Base-by-base conservation (phyloP, 1,139 yeast species). In the Geotrichum candidum region DNA sequence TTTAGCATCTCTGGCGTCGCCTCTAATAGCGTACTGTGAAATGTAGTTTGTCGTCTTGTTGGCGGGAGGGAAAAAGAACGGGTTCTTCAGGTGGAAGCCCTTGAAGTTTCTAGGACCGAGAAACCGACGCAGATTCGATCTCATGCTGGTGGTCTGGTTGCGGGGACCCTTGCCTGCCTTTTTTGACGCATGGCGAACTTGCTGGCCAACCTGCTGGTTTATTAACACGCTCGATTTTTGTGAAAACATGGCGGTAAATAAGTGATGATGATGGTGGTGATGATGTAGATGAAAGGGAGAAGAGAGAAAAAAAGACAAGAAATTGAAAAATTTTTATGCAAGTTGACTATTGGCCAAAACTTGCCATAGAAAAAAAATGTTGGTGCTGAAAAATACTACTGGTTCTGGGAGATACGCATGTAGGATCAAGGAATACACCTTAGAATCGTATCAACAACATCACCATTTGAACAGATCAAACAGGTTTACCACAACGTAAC, bases 41-140 rank as follows among this genome's bases (percentile, higher is more conserved):
- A 90, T 80, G 75, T 88, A 92, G 68, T 86, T 90, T 31, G 96
- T 90, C 53, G 78, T 77, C 71, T 90, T 90, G 70, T 88, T 78
- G 67, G 82, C 86, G 18, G 92, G 87, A 15, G 95, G 87, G 67
- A 82, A 80, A 69, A 82, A 86, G 75, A 89, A 88, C 72, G 86
- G 89, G 79, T 91, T 92, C 70, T 84, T 77, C 67, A 80, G 79
- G 76, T 90, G 89, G 68, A 90, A 92, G 38, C 97, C 97, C 71
- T 88, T 85, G 73, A 84, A 82, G 74, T 90, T 90, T 72, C 80
- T 83, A 48, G 96, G 96, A 2, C 98, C 98, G 63, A 90, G 78
- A 76, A 89, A 89, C 58, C 65, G 59, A 5, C 65, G 77, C 79
- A 68, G 78, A 79, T 76, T 82, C 69, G 64, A 79, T 75, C 69